Evolutionary conservation across 1,284 basidiomycete species (phyloP), one percentile per base, ranked within the genome.

Genomic region (Ganoderma sinense): DNA sequence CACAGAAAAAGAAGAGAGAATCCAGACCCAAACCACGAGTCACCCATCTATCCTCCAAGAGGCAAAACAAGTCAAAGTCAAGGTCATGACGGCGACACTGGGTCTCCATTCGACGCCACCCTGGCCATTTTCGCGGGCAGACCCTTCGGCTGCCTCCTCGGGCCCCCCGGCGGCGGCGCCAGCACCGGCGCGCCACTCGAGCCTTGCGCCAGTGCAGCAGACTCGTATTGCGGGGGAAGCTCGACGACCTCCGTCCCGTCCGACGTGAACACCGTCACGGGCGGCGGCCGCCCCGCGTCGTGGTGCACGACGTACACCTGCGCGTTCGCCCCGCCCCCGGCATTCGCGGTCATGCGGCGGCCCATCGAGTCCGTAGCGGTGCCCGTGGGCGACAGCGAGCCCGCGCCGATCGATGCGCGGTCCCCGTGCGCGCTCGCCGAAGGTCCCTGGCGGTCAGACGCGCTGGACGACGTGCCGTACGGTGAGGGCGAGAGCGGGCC

Each of bases 241-340:
- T 90, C 88, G 18, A 88, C 85, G 4, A 89, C 84, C 70, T 87
- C 82, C 16, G 86, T 84, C 20, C 87, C 88, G 61, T 85, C 83
- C 64, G 84, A 80, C 64, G 87, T 85, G 73, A 86, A 88, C 31
- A 89, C 87, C 2, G 87, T 88, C 43, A 90, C 86, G 2, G 73
- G 73, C 2, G 88, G 88, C 23, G 88, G 79, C 11, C 84, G 77
- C 7, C 88, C 86, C 20, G 81, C 84, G 71, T 89, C 88, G 73
- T 89, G 88, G 72, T 89, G 89, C 43, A 89, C 83, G 41, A 89
- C 87, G 71, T 89, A 89, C 8, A 89, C 84, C 48, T 87, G 84
- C 31, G 53, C 23, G 51, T 61, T 59, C 33, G 26, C 51, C 2
- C 36, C 16, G 40, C 51, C 55, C 20, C 26, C 56, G 43, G 26